Percentiles rank a stretch among this genome's conserved stretches.
phyloP scores from a whole-genome alignment of 441 rosid genomes.

The Bocquillonia castaneifolia region DNA sequence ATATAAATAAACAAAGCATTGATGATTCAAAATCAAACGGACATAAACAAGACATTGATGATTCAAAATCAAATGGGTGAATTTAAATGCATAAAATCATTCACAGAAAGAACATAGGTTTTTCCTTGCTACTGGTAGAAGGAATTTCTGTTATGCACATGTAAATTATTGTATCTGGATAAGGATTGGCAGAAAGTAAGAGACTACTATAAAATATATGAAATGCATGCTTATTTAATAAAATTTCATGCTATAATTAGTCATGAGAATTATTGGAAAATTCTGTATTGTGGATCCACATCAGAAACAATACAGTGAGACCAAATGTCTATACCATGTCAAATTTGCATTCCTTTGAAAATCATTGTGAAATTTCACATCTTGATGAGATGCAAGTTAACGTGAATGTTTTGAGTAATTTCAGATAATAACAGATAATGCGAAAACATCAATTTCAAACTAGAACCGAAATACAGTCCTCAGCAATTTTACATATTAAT shows the following conservation, averaged over 20 bases:
- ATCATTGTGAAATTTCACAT: neutral
- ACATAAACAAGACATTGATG: neutral
- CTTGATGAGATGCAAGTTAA: neutral
- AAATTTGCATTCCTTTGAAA: neutral
- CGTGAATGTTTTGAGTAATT: neutral
- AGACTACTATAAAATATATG: neutral
- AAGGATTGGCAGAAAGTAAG: neutral
- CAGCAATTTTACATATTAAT: neutral
- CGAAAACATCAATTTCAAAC: neutral
- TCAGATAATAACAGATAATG: neutral
- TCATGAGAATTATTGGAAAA: neutral
- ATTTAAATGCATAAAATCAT: constrained; percentile 2
- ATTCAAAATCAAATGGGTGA: neutral
- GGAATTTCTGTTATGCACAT: constrained; percentile 1
- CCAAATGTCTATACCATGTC: neutral
- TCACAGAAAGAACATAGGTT: neutral
- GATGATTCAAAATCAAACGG: neutral
- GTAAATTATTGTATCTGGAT: neutral
- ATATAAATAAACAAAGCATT: neutral
- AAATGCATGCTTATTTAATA: neutral
- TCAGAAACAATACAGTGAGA: neutral
- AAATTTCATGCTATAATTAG: neutral
- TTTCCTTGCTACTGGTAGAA: neutral
- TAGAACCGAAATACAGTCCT: neutral
- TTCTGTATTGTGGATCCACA: constrained; percentile 1